These are phyloP conservation scores for Leucaena leucocephala DNA, from an alignment of 306 rosid genomes.

Conservation along the genomic window DNA sequence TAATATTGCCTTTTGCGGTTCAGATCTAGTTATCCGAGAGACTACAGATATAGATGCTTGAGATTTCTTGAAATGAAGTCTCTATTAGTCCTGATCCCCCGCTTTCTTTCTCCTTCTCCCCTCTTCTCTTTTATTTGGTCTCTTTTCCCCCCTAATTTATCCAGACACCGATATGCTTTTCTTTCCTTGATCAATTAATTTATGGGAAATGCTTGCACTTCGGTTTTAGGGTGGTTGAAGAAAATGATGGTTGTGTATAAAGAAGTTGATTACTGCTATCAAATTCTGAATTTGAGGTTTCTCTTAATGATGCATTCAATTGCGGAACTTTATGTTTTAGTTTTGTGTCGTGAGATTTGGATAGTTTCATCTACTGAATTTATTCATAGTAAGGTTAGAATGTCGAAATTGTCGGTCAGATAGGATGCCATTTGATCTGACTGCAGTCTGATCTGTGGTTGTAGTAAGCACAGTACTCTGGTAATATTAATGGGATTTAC, in stretches of 20 bases:
- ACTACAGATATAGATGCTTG: background rate
- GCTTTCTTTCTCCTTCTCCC: background rate
- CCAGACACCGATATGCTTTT: background rate
- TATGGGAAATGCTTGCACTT: background rate
- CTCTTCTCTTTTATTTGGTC: background rate
- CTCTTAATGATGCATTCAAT: background rate
- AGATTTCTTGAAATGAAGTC: background rate
- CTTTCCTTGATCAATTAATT: background rate
- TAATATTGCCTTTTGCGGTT: conserved; percentile 1
- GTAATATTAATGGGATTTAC: background rate
- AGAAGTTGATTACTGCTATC: background rate
- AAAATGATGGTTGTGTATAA: background rate
- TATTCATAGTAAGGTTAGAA: background rate
- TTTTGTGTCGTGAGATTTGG: conserved; percentile 9
- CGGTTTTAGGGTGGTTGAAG: background rate
- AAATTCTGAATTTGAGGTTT: background rate
- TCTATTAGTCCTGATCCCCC: conserved; percentile 5
- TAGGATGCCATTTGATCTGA: background rate
- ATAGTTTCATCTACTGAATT: background rate
- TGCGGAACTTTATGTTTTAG: background rate
- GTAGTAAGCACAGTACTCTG: background rate
- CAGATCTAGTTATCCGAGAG: conserved; percentile 28
- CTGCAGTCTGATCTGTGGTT: background rate
- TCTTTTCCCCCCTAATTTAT: background rate
- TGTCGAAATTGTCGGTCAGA: background rate